Conservation (phyloP, 768 basidiomycete species). For the Rossbeevera mucosa region DNA sequence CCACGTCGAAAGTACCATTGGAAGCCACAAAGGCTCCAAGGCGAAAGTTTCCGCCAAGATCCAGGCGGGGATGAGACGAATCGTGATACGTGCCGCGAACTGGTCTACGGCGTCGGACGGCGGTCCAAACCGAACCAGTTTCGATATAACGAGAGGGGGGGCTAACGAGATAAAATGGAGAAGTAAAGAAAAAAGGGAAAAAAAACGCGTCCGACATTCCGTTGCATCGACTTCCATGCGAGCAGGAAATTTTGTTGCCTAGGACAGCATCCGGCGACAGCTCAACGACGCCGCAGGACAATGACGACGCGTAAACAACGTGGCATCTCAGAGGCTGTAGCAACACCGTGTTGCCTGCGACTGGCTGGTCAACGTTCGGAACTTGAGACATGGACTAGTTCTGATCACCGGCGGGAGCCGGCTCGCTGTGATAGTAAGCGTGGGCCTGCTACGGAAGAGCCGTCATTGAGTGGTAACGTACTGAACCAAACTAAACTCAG, state of each 20-base stretch:
- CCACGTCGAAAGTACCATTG: slow-evolving; percentile 18
- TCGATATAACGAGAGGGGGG: background rate
- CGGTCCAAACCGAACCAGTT: slow-evolving; percentile 10
- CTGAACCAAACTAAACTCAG: background rate
- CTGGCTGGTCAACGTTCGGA: background rate
- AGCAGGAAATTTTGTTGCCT: background rate
- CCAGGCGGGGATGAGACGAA: slow-evolving; percentile 8
- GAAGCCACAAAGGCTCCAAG: too few species aligned
- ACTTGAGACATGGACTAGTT: background rate
- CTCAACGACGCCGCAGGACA: background rate
- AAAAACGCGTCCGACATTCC: background rate
- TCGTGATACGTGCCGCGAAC: slow-evolving; percentile 4
- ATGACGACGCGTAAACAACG: slow-evolving; percentile 7
- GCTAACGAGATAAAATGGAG: background rate
- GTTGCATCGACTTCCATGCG: background rate
- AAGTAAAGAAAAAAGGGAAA: background rate
- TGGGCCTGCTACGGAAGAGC: background rate
- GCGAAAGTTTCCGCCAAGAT: too few species aligned
- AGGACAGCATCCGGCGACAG: too few species aligned
- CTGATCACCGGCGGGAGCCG: slow-evolving; percentile 1
- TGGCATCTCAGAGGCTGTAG: slow-evolving; percentile 2
- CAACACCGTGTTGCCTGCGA: background rate
- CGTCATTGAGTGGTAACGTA: background rate
- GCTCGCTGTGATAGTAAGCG: background rate
- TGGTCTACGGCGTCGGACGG: background rate